Conservation (phyloP, 1,284 basidiomycete genomes). For the Fomitopsis betulina region DNA sequence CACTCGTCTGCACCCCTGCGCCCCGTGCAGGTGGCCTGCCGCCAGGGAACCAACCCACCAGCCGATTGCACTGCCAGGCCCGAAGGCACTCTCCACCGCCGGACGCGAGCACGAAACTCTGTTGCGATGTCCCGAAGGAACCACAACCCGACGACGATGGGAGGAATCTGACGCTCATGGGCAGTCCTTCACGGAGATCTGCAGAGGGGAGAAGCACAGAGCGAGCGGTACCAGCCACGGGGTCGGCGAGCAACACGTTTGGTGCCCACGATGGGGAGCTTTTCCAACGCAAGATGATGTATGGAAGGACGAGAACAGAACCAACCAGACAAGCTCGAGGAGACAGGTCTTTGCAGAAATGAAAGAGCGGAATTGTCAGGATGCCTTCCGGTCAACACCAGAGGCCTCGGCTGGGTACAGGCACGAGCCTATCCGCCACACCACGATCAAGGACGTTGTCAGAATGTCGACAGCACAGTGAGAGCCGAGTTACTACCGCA, state of each 20-base stretch:
- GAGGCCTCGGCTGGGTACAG: slow-evolving; percentile 18
- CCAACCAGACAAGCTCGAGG: slow-evolving; percentile 6
- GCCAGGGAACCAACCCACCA: slow-evolving; percentile 10
- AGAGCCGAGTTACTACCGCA: slow-evolving; percentile 20
- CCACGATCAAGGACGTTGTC: slow-evolving; percentile 11
- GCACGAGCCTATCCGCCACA: slow-evolving; percentile 18
- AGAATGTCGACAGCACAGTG: slow-evolving; percentile 13
- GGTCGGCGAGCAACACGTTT: slow-evolving; percentile 13
- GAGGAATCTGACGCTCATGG: slow-evolving; percentile 17
- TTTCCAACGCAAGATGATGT: slow-evolving; percentile 13
- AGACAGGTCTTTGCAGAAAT: slow-evolving; percentile 18
- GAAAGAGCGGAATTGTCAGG: slow-evolving; percentile 11
- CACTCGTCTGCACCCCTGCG: slow-evolving; percentile 13
- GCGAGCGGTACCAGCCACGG: slow-evolving; percentile 16
- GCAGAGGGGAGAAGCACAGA: slow-evolving; percentile 7
- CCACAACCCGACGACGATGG: slow-evolving; percentile 19
- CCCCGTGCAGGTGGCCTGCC: slow-evolving; percentile 6
- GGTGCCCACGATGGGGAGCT: slow-evolving; percentile 5
- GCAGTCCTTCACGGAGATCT: slow-evolving; percentile 10
- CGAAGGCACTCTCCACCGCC: slow-evolving; percentile 8
- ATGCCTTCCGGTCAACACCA: slow-evolving; percentile 4
- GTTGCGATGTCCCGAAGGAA: slow-evolving; percentile 21
- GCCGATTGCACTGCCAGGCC: slow-evolving; percentile 19
- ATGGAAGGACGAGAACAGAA: slow-evolving; percentile 13
- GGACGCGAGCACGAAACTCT: slow-evolving; percentile 25